These are phyloP conservation scores for Cetradonia linearis DNA, from an alignment of 495 filamentous ascomycete genomes.

Conservation along the genomic window DNA sequence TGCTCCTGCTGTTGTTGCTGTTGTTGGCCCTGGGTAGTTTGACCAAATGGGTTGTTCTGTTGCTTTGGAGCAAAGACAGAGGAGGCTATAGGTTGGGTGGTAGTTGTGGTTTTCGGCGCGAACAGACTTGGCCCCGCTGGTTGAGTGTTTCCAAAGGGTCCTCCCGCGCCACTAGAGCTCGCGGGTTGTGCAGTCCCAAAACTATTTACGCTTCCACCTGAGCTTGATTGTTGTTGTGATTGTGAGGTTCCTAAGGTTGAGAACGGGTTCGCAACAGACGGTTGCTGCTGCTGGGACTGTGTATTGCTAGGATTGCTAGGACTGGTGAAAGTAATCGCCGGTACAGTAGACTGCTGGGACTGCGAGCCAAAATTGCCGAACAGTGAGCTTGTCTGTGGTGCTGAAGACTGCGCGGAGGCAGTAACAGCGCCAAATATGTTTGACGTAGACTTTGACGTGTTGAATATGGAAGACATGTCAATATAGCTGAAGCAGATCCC, in stretches of 20 bases:
- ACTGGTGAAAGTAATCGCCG: conserved; percentile 2
- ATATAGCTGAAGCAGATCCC: not conserved
- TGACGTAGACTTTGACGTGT: conserved; percentile 3
- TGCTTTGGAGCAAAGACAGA: conserved; percentile 22
- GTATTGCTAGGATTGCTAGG: not conserved
- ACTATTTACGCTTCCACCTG: not conserved
- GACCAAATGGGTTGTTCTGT: conserved; percentile 20
- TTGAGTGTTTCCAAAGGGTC: conserved; percentile 16
- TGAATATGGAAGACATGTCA: conserved; percentile 20
- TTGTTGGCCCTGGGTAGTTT: conserved; percentile 31
- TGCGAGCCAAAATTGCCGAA: conserved; percentile 22
- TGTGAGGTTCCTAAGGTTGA: conserved; percentile 12
- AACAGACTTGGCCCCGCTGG: conserved; percentile 29
- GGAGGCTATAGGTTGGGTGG: conserved; percentile 12
- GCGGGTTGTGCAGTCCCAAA: conserved; percentile 10
- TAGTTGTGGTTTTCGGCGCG: conserved; percentile 30
- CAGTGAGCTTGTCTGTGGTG: conserved; percentile 15
- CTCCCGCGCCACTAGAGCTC: conserved; percentile 2
- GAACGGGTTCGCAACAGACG: not conserved
- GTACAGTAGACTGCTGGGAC: conserved; percentile 14
- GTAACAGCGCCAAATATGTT: conserved; percentile 9
- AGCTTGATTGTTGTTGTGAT: conserved; percentile 1
- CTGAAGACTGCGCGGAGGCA: conserved; percentile 13
- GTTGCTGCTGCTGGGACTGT: not conserved
- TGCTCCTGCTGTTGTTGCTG: conserved; percentile 34